phyloP scores from a whole-genome alignment of 1,284 basidiomycete species.

The Ceratobasidium sp. region DNA sequence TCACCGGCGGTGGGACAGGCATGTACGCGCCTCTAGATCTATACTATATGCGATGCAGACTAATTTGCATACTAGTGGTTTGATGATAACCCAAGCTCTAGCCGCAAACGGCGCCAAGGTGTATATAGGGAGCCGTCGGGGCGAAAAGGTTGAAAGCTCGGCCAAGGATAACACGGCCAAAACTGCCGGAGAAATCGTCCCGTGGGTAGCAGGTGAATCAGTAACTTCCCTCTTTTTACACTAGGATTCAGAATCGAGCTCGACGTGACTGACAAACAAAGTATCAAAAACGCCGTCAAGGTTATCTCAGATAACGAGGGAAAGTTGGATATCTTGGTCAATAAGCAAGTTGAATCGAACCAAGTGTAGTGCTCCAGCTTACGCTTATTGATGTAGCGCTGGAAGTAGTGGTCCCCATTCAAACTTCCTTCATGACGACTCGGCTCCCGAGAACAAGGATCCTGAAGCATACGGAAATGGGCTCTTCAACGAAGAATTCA shows the following conservation, averaged over 20 bases:
- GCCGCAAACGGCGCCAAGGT: slow-evolving; percentile 82
- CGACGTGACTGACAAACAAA: slow-evolving; percentile 72
- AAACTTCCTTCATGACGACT: slow-evolving; percentile 61
- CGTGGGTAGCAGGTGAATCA: slow-evolving; percentile 61
- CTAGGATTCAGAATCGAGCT: slow-evolving; percentile 59
- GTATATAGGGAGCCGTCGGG: slow-evolving; percentile 76
- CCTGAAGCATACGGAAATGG: slow-evolving; percentile 67
- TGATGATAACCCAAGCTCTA: slow-evolving; percentile 75
- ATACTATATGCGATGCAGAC: not conserved
- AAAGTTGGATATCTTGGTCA: slow-evolving; percentile 76
- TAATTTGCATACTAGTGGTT: slow-evolving; percentile 48
- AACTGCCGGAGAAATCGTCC: slow-evolving; percentile 55
- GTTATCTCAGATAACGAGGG: slow-evolving; percentile 65
- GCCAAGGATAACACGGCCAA: slow-evolving; percentile 46
- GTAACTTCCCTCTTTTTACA: not conserved
- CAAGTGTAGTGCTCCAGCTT: slow-evolving; percentile 2
- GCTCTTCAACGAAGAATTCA: slow-evolving; percentile 70
- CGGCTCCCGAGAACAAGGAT: slow-evolving; percentile 63
- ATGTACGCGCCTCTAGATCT: slow-evolving; percentile 14
- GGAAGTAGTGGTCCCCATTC: slow-evolving; percentile 72
- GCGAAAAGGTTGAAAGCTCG: slow-evolving; percentile 65
- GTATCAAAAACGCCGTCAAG: slow-evolving; percentile 63
- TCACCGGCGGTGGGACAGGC: slow-evolving; percentile 40
- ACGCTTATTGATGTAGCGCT: slow-evolving; percentile 54
- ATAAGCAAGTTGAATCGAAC: slow-evolving; percentile 70